phyloP scores from a whole-genome alignment of 2,329 filamentous ascomycete species.

The Aspergillus sp. region DNA sequence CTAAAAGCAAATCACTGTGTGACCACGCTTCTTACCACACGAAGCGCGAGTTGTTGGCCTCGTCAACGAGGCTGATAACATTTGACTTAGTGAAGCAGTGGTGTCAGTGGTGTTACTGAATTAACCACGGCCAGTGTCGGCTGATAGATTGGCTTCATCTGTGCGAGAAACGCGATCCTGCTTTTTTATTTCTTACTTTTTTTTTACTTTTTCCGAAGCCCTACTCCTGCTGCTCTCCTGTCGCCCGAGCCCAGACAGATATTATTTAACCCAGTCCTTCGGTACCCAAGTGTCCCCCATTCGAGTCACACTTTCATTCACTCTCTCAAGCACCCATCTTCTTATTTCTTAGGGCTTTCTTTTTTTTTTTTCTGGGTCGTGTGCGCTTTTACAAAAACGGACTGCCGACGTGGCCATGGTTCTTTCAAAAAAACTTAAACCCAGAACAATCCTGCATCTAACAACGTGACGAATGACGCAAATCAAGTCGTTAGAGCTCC shows the following conservation, averaged over 20 bases:
- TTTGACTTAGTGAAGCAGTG: not conserved
- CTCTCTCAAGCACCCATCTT: not conserved
- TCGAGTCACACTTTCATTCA: not conserved
- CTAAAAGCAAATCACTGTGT: constrained; percentile 12
- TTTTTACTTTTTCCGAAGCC: not conserved
- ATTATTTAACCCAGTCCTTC: constrained; percentile 13
- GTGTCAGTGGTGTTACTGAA: not conserved
- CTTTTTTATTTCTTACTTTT: constrained; percentile 3
- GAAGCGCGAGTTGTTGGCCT: constrained; percentile 7
- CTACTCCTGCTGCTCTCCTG: constrained; percentile 3
- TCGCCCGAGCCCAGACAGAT: constrained; percentile 9
- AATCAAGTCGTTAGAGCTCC: constrained; percentile 35
- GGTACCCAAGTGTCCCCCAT: not conserved
- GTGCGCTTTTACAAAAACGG: constrained; percentile 2
- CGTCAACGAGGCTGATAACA: constrained; percentile 9
- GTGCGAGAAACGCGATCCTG: constrained; percentile 8
- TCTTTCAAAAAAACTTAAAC: constrained; percentile 12
- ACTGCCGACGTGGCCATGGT: constrained; percentile 19
- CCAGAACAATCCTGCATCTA: constrained; percentile 10
- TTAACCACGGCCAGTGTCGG: constrained; percentile 2
- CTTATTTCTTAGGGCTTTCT: not conserved
- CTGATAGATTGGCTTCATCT: constrained; percentile 15
- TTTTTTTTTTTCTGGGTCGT: constrained; percentile 3
- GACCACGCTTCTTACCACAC: constrained; percentile 6
- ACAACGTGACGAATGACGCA: constrained; percentile 33